These are phyloP conservation scores for Cunninghamia lanceolata DNA, from an alignment of 75 land plant species.

Conservation along the genomic window DNA sequence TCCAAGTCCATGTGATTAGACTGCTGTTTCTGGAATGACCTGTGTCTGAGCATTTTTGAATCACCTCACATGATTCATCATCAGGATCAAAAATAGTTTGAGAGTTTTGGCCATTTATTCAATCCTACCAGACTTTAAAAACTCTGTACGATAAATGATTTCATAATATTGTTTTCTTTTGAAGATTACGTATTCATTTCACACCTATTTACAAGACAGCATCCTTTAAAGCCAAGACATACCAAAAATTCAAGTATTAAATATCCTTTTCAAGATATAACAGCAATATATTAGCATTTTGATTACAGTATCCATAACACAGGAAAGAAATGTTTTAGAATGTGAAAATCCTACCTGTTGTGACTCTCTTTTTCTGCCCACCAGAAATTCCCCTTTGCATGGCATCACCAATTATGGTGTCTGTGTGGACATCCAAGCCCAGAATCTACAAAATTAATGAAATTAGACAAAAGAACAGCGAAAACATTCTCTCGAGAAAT, in stretches of 20 bases:
- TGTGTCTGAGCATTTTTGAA: too few relatives aligned
- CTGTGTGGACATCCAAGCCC: slow-evolving; percentile 26
- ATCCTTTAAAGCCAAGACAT: neutral
- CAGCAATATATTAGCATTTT: neutral
- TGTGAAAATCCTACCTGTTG: slow-evolving; percentile 17
- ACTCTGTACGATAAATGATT: neutral
- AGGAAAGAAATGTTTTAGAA: neutral
- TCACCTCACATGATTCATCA: too few relatives aligned
- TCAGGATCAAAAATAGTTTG: neutral
- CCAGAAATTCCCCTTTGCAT: slow-evolving; percentile 31
- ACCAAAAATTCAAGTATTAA: neutral
- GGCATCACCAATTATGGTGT: slow-evolving; percentile 16
- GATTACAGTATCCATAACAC: neutral
- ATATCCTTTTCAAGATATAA: neutral
- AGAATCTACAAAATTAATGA: slow-evolving; percentile 19
- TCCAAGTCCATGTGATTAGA: too few relatives aligned
- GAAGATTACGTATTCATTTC: neutral
- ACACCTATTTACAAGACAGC: neutral
- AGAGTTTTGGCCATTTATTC: neutral
- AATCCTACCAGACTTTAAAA: neutral
- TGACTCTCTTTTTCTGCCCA: slow-evolving; percentile 28
- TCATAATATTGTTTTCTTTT: neutral
- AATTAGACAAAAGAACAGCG: neutral
- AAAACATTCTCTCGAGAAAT: neutral
- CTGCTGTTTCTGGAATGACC: too few relatives aligned